Conservation (phyloP, 345 rosid genomes). For the Alliaria petiolata region DNA sequence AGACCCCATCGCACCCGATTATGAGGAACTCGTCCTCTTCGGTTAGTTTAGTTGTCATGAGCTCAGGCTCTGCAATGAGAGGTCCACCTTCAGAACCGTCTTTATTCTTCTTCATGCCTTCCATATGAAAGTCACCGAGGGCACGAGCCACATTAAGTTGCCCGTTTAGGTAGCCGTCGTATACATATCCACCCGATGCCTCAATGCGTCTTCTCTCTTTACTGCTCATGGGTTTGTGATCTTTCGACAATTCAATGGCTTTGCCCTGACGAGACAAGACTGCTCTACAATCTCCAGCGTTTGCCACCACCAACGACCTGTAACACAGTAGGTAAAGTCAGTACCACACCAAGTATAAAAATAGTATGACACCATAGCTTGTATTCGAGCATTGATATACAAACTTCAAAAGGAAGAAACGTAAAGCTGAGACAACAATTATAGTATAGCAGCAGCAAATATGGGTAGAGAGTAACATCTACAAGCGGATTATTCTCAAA, state of each 20-base stretch:
- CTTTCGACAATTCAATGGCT: slow-evolving; percentile 84
- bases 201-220: slow-evolving; percentile 66
- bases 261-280: slow-evolving; percentile 72
- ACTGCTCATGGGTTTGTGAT: slow-evolving; percentile 73
- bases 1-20: slow-evolving; percentile 83
- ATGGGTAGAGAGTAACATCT: not conserved
- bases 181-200: slow-evolving; percentile 65
- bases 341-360: not conserved
- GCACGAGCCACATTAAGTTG: slow-evolving; percentile 85
- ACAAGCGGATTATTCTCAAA: not conserved
- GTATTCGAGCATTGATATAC: not conserved
- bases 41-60: slow-evolving; percentile 46
- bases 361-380: not conserved
- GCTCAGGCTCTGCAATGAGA: slow-evolving; percentile 82
- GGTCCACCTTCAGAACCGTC: slow-evolving; percentile 57
- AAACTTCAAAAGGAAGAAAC: not conserved
- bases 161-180: slow-evolving; percentile 76
- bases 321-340: not conserved
- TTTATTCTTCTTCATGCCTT: slow-evolving; percentile 62
- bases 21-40: slow-evolving; percentile 85
- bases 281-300: slow-evolving; percentile 90
- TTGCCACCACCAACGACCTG: slow-evolving; percentile 83
- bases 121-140: slow-evolving; percentile 90
- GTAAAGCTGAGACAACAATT: not conserved
- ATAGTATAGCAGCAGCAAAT: not conserved